Base-by-base conservation (phyloP, 164 flowering plant genomes). In the Cinnamomum chago region DNA sequence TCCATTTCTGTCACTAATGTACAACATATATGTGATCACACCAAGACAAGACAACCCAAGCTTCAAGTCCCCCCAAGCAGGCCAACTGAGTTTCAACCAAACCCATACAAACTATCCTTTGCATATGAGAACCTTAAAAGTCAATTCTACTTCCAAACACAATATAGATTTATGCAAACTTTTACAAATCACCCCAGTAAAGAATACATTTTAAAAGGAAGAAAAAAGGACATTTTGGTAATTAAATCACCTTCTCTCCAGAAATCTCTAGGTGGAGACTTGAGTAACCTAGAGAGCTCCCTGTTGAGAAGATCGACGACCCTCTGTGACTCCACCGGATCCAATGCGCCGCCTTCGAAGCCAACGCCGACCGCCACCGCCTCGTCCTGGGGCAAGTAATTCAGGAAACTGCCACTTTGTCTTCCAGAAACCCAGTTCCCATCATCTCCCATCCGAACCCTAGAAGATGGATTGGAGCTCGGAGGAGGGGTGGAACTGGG, bases 321-420 rank as follows among this genome's bases (percentile, higher is more conserved):
- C 28, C 90, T 83, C 84, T 94, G 99, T 28, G 99, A 92, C 84
- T 92, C 97, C 30, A 89, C 75, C 0, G 97, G 89, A 84, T 96
- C 97, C 82, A 91, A 76, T 0, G 88, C 98, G 3, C 99, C 98
- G 58, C 92, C 91, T n/a, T 89, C 92, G n/a, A 90, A 90, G 1
- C 93, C 89, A 0, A 90, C 82, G 11, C 99, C 99, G 11, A 89
- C 78, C 2, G 98, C 99, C 18, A 95, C 95, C 0, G 99, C 98
- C 84, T 95, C 98, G 72, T 96, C 98, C 72, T 91, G 97, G 6
- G 98, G 97, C 81, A 94, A 80, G 81, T 94, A 96, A 70, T 83
- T 84, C 1, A 96, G 94, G 81, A 92, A 96, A 73, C 73, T 85
- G 65, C 94, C 92, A 73, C 72, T 77, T 12, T 71, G 70, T 71